phyloP scores from a whole-genome alignment of 805 yeast genomes.

The Wickerhamomyces hampshirensis region DNA sequence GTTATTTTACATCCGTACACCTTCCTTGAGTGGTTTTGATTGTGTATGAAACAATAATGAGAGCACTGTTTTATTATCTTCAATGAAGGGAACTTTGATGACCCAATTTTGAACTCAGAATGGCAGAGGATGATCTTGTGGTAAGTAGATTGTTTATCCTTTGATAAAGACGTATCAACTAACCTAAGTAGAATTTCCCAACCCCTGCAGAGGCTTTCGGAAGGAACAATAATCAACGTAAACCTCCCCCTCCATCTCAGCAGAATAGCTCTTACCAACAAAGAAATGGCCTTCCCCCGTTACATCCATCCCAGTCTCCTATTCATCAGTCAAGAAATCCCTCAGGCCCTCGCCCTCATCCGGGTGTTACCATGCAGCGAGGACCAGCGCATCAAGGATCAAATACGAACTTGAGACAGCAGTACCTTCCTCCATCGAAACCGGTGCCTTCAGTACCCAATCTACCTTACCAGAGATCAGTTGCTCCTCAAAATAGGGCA shows the following conservation, averaged over 20 bases:
- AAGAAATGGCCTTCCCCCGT: background rate
- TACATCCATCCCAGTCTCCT: constrained; percentile 1
- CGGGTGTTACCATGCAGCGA: constrained; percentile 1
- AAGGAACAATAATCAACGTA: constrained; percentile 13
- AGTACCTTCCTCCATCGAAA: too few species aligned
- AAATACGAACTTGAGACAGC: constrained; percentile 3
- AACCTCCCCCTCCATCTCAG: constrained; percentile 7
- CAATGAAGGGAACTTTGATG: too few species aligned
- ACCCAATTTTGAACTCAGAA: too few species aligned
- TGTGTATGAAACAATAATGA: too few species aligned
- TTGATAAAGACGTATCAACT: background rate
- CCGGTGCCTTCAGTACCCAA: too few species aligned
- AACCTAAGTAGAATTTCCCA: constrained; percentile 23
- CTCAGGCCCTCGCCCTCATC: constrained; percentile 1
- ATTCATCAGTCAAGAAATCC: background rate
- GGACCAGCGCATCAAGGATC: constrained; percentile 1
- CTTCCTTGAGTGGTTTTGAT: too few species aligned
- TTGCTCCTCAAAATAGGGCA: background rate
- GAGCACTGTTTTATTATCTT: too few species aligned
- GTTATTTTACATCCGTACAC: too few species aligned
- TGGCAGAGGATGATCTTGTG: constrained; percentile 26
- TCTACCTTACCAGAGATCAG: too few species aligned
- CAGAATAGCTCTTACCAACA: constrained; percentile 1
- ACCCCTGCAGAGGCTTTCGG: constrained; percentile 28
- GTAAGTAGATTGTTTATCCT: constrained; percentile 10